Percentiles rank a stretch among this genome's conserved stretches.
Evolutionary conservation across 2,329 filamentous ascomycete species (phyloP).

Genomic region (Alternaria viburni): DNA sequence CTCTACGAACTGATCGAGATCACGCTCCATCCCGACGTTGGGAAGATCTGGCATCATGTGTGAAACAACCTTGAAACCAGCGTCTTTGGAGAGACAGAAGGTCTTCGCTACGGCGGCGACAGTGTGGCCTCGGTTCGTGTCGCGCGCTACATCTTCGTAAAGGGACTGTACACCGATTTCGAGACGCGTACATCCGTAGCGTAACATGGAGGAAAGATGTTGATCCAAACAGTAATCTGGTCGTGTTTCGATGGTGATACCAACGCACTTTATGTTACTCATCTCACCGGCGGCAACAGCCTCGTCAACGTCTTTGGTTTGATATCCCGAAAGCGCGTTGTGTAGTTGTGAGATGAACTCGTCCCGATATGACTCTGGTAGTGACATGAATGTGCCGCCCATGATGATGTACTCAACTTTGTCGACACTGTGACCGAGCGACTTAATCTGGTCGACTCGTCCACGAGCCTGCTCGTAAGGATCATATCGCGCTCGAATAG

Average conservation of each 20-base stretch:
- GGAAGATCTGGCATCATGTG: constrained; percentile 99
- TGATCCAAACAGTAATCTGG: constrained; percentile 96
- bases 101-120: constrained; percentile 95
- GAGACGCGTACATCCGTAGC: constrained; percentile 94
- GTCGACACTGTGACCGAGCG: constrained; percentile 93
- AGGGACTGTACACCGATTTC: constrained; percentile 96
- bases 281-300: constrained; percentile 93
- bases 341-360: constrained; percentile 95
- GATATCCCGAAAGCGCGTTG: constrained; percentile 95
- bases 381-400: constrained; percentile 99
- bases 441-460: constrained; percentile 94
- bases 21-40: constrained; percentile 97
- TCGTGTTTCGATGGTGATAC: constrained; percentile 96
- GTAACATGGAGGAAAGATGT: constrained; percentile 93
- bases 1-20: constrained; percentile 94
- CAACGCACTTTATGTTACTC: constrained; percentile 97
- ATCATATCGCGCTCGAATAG: constrained; percentile 95
- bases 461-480: constrained; percentile 97
- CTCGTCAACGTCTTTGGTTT: constrained; percentile 92
- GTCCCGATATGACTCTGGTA: constrained; percentile 86
- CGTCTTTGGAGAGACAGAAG: constrained; percentile 95
- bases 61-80: constrained; percentile 97
- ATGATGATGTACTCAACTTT: constrained; percentile 99
- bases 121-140: constrained; percentile 96
- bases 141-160: constrained; percentile 97